Percentiles rank a stretch among this genome's conserved stretches.
Conservation (phyloP, 169 alveolate genomes). For the Eimeria maxima region DNA sequence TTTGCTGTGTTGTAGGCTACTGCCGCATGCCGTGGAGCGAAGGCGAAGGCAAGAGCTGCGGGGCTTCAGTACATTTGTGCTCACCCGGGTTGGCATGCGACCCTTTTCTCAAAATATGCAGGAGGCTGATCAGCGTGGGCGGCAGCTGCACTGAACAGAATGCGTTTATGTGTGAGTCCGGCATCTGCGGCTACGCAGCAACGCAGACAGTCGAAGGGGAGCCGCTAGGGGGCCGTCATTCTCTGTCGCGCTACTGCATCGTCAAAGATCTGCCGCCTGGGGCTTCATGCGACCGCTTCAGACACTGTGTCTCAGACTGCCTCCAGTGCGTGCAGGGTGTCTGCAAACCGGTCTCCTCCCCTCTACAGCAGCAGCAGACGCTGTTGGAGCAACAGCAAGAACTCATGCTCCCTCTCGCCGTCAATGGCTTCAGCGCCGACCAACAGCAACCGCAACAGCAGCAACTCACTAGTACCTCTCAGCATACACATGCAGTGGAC, state of each 20-base stretch:
- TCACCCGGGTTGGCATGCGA: constrained; percentile 38
- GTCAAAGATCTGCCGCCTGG: constrained; percentile 48
- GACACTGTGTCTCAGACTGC: constrained; percentile 40
- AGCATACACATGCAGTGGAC: background rate
- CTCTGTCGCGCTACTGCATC: constrained; percentile 34
- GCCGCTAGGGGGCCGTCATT: constrained; percentile 55
- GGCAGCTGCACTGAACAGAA: constrained; percentile 57
- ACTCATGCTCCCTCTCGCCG: constrained; percentile 37
- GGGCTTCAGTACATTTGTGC: constrained; percentile 36
- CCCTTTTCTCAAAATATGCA: constrained; percentile 12
- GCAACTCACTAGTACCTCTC: background rate
- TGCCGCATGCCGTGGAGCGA: constrained; percentile 42
- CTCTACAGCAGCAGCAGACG: constrained; percentile 17
- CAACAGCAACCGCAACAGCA: constrained; percentile 21
- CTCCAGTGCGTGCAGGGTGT: constrained; percentile 49
- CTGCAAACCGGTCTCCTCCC: constrained; percentile 29
- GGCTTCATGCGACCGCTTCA: constrained; percentile 49
- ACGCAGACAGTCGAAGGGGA: constrained; percentile 30
- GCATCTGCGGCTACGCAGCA: constrained; percentile 33
- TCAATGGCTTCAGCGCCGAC: constrained; percentile 27
- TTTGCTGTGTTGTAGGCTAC: constrained; percentile 13
- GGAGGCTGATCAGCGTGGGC: constrained; percentile 30
- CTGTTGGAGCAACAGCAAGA: constrained; percentile 32
- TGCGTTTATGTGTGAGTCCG: constrained; percentile 54
- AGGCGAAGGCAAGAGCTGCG: constrained; percentile 60